phyloP scores from a whole-genome alignment of 108 stramenopile species.

The Cyclotella sp. region DNA sequence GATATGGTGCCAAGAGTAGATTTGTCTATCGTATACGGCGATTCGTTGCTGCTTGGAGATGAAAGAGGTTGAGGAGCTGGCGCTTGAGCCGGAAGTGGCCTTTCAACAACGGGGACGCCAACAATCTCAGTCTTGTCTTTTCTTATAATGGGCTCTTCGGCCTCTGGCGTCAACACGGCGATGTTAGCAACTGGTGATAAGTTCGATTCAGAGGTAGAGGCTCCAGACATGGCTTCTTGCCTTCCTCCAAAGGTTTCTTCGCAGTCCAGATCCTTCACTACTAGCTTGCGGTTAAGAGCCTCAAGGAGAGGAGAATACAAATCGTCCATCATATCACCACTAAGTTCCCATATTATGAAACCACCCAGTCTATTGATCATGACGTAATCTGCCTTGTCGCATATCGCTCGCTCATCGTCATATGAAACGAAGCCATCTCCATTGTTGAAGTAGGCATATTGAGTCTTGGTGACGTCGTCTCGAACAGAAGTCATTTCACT shows the following conservation, averaged over 20 bases:
- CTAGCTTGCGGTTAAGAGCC: slow-evolving; percentile 23
- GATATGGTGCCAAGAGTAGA: slow-evolving; percentile 19
- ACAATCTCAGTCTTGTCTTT: slow-evolving; percentile 46
- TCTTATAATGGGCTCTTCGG: slow-evolving; percentile 16
- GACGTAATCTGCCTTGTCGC: slow-evolving; percentile 37
- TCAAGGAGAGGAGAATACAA: slow-evolving; percentile 23
- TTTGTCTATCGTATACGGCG: slow-evolving; percentile 40
- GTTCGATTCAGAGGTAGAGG: no score
- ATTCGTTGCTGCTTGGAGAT: not conserved
- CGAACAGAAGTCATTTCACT: slow-evolving; percentile 26
- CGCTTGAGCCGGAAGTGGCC: not conserved
- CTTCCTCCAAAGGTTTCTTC: slow-evolving; percentile 9
- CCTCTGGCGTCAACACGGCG: no score
- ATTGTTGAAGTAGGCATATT: slow-evolving; percentile 33
- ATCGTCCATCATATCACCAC: slow-evolving; percentile 30
- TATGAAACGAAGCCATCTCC: slow-evolving; percentile 34
- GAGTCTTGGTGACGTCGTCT: slow-evolving; percentile 39
- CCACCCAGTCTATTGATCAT: slow-evolving; percentile 15
- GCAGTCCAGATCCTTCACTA: slow-evolving; percentile 6
- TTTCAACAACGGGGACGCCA: slow-evolving; percentile 7
- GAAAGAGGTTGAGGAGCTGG: slow-evolving; percentile 3
- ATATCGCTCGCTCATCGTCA: slow-evolving; percentile 35
- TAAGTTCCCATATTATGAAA: slow-evolving; percentile 17
- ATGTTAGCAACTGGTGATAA: no score
- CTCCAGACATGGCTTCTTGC: not conserved